Evolutionary conservation across 345 rosid genomes (phyloP).

Genomic region (Durio zibethinus): DNA sequence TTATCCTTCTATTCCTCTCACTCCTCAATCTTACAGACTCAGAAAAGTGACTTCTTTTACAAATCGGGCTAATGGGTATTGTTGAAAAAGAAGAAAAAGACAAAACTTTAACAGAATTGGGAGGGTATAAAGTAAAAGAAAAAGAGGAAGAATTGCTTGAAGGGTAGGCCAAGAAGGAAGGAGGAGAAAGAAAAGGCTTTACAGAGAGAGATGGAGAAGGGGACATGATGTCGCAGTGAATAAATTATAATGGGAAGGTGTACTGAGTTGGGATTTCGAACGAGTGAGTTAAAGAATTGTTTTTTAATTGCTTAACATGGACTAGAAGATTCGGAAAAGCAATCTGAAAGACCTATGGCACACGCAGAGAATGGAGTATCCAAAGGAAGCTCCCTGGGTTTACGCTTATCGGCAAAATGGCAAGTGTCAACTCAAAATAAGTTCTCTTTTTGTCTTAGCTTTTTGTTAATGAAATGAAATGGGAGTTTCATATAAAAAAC

Average conservation of each 20-base stretch:
- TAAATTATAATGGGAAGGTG: conserved; percentile 7
- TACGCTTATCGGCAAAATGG: conserved; percentile 8
- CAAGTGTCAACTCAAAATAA: no score
- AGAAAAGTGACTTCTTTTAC: conserved; percentile 8
- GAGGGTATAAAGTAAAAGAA: conserved; percentile 23
- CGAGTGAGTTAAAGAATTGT: not conserved
- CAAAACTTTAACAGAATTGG: conserved; percentile 21
- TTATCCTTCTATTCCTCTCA: conserved; percentile 9
- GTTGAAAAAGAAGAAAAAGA: conserved; percentile 17
- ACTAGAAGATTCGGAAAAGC: not conserved
- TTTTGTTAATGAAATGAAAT: no score
- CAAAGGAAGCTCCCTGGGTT: not conserved
- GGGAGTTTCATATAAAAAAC: no score
- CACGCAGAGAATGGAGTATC: conserved; percentile 14
- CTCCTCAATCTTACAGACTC: not conserved
- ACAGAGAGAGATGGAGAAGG: conserved; percentile 49
- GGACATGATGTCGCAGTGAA: conserved; percentile 22
- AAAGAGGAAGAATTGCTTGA: conserved; percentile 16
- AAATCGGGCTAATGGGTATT: conserved; percentile 35
- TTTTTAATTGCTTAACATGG: not conserved
- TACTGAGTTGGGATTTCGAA: conserved; percentile 6
- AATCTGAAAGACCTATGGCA: conserved; percentile 2
- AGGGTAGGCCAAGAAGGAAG: conserved; percentile 16
- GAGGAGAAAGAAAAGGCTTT: conserved; percentile 42
- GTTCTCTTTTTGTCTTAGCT: no score